Evolutionary conservation across 129 eudicot genomes (phyloP), one percentile per base, ranked within the genome.

Genomic region (Helichrysum umbraculigerum): DNA sequence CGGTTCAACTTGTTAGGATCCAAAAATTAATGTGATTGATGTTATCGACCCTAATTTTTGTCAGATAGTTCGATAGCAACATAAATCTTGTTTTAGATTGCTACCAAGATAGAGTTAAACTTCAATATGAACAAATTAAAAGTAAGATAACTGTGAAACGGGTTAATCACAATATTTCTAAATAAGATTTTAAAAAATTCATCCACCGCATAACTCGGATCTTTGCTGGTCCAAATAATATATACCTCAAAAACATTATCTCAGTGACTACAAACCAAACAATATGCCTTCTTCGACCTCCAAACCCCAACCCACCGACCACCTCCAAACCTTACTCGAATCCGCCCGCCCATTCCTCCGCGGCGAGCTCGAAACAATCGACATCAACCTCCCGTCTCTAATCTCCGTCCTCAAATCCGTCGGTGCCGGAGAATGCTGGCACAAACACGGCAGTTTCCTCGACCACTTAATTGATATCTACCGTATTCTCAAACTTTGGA

Each of bases 401-500:
- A 37, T 93, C 65, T 67, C 96, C n/a, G 96, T 94, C 37, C 73
- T 94, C 5, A 78, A 83, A 4, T 86, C 93, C 12, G 99, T 86
- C 52, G 99, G 99, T 0, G 99, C 99, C 47, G 97, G 92, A 21
- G 99, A 94, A 81, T 94, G 99, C 83, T 94, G 99, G 97, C 99
- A 94, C 87, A 91, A 91, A 73, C 97, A 94, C 66, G 99, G 97
- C 73, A 94, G 92, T 70, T 94, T 94, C 81, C 96, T 94, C 28
- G 96, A 89, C 19, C 99, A 94, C 81, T 90, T 94, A n/a, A 28
- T 89, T 54, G 96, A 90, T 78, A 82, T 87, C 66, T 86, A 91
- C 75, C 87, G 88, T 9, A 91, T 94, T 19, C 93, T 94, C 73
- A 89, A 86, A 60, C 86, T 94, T 10, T 94, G 99, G 99, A 68